These are phyloP conservation scores for Cercospora zeina DNA, from an alignment of 2,329 filamentous ascomycete species.

Conservation along the genomic window DNA sequence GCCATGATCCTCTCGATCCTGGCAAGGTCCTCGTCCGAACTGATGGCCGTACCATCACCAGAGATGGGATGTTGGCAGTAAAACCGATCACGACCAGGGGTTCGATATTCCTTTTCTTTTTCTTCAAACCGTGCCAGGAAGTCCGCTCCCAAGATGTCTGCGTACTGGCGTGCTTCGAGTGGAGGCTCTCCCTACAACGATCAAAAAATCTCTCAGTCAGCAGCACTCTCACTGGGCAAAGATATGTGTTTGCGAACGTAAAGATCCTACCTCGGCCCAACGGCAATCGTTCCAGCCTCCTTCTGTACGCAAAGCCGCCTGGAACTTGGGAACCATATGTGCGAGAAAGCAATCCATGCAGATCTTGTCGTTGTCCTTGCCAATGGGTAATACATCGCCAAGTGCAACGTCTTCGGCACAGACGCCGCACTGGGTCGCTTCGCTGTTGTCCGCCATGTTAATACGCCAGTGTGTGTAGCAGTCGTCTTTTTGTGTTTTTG, in stretches of 20 bases:
- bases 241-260: neutral
- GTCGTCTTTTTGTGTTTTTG: neutral
- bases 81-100: neutral
- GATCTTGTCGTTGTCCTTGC: neutral
- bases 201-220: neutral
- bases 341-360: neutral
- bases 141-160: neutral
- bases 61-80: constrained; percentile 3
- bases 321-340: neutral
- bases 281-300: neutral
- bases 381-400: neutral
- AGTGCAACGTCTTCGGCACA: neutral
- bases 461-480: neutral
- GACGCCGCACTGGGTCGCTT: neutral
- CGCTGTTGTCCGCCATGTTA: neutral
- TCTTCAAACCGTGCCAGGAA: neutral
- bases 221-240: neutral
- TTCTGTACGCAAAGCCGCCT: neutral
- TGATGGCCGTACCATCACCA: neutral
- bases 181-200: neutral
- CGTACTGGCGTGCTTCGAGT: neutral
- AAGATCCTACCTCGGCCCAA: neutral
- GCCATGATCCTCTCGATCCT: neutral
- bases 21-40: neutral
- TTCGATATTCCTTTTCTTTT: neutral